Evolutionary conservation across 1,284 basidiomycete species (phyloP).

Genomic region (Ustilago vetiveriae): DNA sequence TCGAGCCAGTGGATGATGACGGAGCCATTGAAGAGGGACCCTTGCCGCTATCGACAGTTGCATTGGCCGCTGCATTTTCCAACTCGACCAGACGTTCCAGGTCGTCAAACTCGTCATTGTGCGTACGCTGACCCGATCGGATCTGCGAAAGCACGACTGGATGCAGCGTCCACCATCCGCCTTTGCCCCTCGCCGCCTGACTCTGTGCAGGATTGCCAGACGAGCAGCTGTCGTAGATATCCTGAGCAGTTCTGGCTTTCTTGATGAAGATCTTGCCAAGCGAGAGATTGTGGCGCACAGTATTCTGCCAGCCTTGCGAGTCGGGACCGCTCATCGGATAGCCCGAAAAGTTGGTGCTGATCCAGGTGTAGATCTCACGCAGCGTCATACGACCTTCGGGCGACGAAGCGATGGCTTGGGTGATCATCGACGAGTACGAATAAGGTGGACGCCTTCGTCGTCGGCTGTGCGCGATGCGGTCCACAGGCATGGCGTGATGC

Average conservation of each 20-base stretch:
- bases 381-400: slow-evolving; percentile 57
- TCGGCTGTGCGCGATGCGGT: slow-evolving; percentile 54
- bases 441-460: slow-evolving; percentile 53
- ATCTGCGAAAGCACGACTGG: slow-evolving; percentile 42
- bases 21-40: slow-evolving; percentile 5
- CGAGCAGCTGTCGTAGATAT: slow-evolving; percentile 55
- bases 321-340: slow-evolving; percentile 56
- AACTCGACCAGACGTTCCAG: slow-evolving; percentile 43
- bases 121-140: slow-evolving; percentile 36
- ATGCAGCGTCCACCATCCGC: slow-evolving; percentile 58
- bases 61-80: slow-evolving; percentile 24
- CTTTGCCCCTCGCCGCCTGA: slow-evolving; percentile 55
- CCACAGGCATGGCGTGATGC: slow-evolving; percentile 27
- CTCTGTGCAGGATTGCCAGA: slow-evolving; percentile 51
- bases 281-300: slow-evolving; percentile 61
- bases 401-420: slow-evolving; percentile 59
- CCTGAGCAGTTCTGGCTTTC: slow-evolving; percentile 51
- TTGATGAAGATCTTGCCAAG: slow-evolving; percentile 61
- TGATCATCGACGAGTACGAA: slow-evolving; percentile 61
- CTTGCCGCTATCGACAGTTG: background rate
- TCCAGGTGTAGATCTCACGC: slow-evolving; percentile 63
- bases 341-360: slow-evolving; percentile 51
- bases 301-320: slow-evolving; percentile 62
- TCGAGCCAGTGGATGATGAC: slow-evolving; percentile 8
- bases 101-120: slow-evolving; percentile 47